Percentiles rank a stretch among this genome's conserved stretches.
Evolutionary conservation across 179 eudicot species (phyloP).

Genomic region (Drosera spatulata): DNA sequence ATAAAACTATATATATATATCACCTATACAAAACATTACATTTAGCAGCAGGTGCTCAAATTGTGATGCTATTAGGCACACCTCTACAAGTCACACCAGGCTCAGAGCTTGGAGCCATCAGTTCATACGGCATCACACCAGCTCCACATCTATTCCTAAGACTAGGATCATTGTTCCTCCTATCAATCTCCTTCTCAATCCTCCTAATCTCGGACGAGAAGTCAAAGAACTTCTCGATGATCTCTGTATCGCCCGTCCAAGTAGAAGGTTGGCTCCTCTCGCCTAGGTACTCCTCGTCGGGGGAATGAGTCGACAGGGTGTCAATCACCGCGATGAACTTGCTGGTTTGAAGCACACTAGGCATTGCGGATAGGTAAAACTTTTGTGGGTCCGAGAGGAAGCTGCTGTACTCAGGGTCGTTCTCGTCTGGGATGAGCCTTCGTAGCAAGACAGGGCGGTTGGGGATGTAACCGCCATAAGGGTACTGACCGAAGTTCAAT

Average conservation of each 20-base stretch:
- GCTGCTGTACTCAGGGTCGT: slow-evolving; percentile 55
- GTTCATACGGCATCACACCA: slow-evolving; percentile 89
- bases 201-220: slow-evolving; percentile 59
- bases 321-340: slow-evolving; percentile 95
- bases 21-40: too few species aligned
- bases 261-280: slow-evolving; percentile 63
- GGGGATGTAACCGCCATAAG: slow-evolving; percentile 89
- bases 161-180: slow-evolving; percentile 46
- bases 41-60: slow-evolving; percentile 30
- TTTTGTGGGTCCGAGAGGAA: slow-evolving; percentile 63
- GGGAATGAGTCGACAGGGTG: slow-evolving; percentile 81
- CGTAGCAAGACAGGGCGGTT: slow-evolving; percentile 88
- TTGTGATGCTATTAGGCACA: slow-evolving; percentile 90
- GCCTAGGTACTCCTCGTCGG: slow-evolving; percentile 92
- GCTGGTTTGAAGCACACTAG: slow-evolving; percentile 74
- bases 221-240: slow-evolving; percentile 57
- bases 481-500: slow-evolving; percentile 90
- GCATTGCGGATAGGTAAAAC: slow-evolving; percentile 55
- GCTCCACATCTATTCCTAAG: slow-evolving; percentile 90
- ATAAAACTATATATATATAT: too few species aligned
- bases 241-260: slow-evolving; percentile 71
- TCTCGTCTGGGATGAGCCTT: slow-evolving; percentile 62
- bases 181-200: slow-evolving; percentile 72
- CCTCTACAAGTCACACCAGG: slow-evolving; percentile 97
- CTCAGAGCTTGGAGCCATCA: slow-evolving; percentile 75